Evolutionary conservation across 257 asterid species (phyloP).

Genomic region (Nemophila menziesii): DNA sequence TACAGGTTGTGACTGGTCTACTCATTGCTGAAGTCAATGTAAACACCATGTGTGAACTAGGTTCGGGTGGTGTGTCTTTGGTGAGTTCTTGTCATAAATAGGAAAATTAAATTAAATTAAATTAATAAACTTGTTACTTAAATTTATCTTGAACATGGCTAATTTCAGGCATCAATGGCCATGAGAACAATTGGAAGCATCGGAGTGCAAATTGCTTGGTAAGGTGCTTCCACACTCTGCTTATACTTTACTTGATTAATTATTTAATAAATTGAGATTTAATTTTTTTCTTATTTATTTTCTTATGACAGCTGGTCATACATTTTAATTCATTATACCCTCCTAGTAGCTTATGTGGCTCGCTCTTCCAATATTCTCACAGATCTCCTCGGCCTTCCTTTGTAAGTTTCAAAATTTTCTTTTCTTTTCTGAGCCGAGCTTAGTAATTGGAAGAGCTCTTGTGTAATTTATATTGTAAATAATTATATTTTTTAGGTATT

Average conservation of each 20-base stretch:
- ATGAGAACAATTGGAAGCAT: slow-evolving; percentile 73
- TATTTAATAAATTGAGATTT: too few species aligned
- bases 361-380: slow-evolving; percentile 88
- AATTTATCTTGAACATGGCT: not conserved
- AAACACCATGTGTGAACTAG: slow-evolving; percentile 91
- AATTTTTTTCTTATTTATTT: slow-evolving; percentile 1
- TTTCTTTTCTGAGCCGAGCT: not conserved
- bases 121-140: not conserved
- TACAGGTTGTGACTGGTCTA: slow-evolving; percentile 76
- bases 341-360: slow-evolving; percentile 90
- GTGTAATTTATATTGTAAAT: slow-evolving; percentile 28
- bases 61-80: slow-evolving; percentile 92
- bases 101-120: too few species aligned
- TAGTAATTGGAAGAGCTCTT: not conserved
- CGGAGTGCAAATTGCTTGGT: slow-evolving; percentile 89
- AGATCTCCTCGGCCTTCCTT: slow-evolving; percentile 66
- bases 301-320: slow-evolving; percentile 81
- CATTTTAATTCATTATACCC: slow-evolving; percentile 87
- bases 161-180: slow-evolving; percentile 81
- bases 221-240: slow-evolving; percentile 12
- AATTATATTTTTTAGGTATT: slow-evolving; percentile 65
- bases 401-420: slow-evolving; percentile 25
- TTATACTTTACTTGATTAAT: not conserved
- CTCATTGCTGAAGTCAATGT: slow-evolving; percentile 96
- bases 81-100: slow-evolving; percentile 39